Evolutionary conservation across 2,329 filamentous ascomycete genomes (phyloP).

Genomic region (Dactylellina leptospora): DNA sequence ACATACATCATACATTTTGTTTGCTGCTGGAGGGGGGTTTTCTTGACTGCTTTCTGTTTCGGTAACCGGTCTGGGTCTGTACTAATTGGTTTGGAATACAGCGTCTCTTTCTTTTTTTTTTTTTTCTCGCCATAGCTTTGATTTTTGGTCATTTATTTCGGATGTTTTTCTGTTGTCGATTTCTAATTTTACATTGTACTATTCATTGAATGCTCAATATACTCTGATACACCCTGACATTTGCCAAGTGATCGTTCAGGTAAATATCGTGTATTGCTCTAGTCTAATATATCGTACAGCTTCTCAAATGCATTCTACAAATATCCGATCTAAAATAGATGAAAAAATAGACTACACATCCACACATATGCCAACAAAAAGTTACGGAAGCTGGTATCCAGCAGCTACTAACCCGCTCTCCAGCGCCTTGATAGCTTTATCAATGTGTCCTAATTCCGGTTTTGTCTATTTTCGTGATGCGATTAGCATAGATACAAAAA

Average conservation of each 20-base stretch:
- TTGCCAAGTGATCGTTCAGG: too few relatives aligned
- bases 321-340: too few relatives aligned
- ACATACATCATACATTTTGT: too few relatives aligned
- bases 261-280: too few relatives aligned
- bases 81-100: background rate
- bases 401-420: constrained; percentile 78
- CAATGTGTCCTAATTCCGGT: constrained; percentile 79
- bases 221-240: too few relatives aligned
- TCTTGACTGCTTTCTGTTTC: background rate
- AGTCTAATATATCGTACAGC: too few relatives aligned
- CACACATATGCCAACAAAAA: background rate
- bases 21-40: too few relatives aligned
- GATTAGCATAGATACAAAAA: constrained; percentile 18
- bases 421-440: constrained; percentile 81
- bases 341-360: too few relatives aligned
- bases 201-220: background rate
- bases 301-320: too few relatives aligned
- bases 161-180: background rate
- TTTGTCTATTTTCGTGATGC: constrained; percentile 68
- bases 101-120: background rate
- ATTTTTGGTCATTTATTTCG: too few relatives aligned
- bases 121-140: too few relatives aligned
- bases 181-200: background rate
- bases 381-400: constrained; percentile 66
- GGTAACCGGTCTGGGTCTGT: background rate